Conservation (phyloP, 148 eudicot species). For the Diospyros lotus region DNA sequence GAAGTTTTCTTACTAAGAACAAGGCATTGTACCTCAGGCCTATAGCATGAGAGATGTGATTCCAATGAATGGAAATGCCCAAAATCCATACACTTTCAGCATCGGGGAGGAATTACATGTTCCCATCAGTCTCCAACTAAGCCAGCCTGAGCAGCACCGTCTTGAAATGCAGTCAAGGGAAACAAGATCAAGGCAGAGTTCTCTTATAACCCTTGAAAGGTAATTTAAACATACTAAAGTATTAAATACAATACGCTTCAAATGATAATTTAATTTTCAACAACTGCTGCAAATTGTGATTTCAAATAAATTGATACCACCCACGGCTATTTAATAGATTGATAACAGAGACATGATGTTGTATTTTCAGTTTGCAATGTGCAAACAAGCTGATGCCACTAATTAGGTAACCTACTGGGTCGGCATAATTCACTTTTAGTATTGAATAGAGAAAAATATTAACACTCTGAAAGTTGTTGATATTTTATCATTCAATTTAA, state of each 20-base stretch:
- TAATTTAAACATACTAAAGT: background rate
- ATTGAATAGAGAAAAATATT: background rate
- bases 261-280: no score
- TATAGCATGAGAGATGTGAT: slow-evolving; percentile 15
- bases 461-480: background rate
- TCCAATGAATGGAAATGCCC: slow-evolving; percentile 14
- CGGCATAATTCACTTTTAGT: background rate
- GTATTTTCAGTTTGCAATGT: background rate
- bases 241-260: background rate
- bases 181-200: slow-evolving; percentile 4
- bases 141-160: slow-evolving; percentile 33
- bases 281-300: background rate
- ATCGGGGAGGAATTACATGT: slow-evolving; percentile 20
- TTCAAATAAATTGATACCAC: background rate
- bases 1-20: background rate
- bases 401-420: background rate
- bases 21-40: slow-evolving; percentile 25
- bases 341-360: background rate
- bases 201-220: background rate
- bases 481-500: background rate
- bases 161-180: background rate
- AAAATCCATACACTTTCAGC: slow-evolving; percentile 14
- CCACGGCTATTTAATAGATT: background rate
- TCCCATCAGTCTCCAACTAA: slow-evolving; percentile 37
- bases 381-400: background rate